Conservation (phyloP, 228 moss, liverwort and hornwort genomes). For the Sphagnum magellanicum region DNA sequence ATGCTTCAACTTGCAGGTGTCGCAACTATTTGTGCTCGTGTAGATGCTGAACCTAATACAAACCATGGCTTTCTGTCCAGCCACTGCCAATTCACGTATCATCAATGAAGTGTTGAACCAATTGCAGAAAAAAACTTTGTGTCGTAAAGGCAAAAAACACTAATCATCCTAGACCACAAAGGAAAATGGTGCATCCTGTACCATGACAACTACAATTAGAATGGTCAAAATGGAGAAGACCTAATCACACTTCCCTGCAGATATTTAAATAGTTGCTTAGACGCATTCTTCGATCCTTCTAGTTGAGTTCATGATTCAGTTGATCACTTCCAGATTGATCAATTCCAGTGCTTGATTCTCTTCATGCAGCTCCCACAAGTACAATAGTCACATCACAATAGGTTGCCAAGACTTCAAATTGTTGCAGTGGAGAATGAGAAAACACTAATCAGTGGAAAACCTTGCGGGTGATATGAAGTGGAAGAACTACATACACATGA, state of each 20-base stretch:
- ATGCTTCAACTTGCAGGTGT: conserved; percentile 67
- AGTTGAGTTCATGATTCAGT: conserved; percentile 72
- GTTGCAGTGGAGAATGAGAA: too few species aligned
- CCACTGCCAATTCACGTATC: conserved; percentile 45
- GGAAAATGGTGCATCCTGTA: too few species aligned
- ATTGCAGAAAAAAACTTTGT: too few species aligned
- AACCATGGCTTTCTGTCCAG: conserved; percentile 79
- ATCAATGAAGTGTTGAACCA: not conserved
- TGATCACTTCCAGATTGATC: conserved; percentile 7
- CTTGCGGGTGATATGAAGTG: too few species aligned
- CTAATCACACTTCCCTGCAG: conserved; percentile 61
- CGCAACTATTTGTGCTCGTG: conserved; percentile 84
- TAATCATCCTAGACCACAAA: too few species aligned
- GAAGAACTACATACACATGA: conserved; percentile 28
- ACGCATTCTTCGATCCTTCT: conserved; percentile 53
- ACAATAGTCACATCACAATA: not conserved
- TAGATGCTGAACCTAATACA: conserved; percentile 71
- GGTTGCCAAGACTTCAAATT: too few species aligned
- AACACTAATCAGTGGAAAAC: too few species aligned
- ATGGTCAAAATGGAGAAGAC: conserved; percentile 75
- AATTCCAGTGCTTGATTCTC: not conserved
- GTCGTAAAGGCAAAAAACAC: too few species aligned
- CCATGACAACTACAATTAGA: conserved; percentile 14
- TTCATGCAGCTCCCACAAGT: conserved; percentile 40
- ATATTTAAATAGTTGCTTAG: conserved; percentile 62